Percentiles rank a stretch among this genome's conserved stretches.
These are phyloP conservation scores for Kwoniella sp. DNA, from an alignment of 768 basidiomycete genomes.

Conservation along the genomic window DNA sequence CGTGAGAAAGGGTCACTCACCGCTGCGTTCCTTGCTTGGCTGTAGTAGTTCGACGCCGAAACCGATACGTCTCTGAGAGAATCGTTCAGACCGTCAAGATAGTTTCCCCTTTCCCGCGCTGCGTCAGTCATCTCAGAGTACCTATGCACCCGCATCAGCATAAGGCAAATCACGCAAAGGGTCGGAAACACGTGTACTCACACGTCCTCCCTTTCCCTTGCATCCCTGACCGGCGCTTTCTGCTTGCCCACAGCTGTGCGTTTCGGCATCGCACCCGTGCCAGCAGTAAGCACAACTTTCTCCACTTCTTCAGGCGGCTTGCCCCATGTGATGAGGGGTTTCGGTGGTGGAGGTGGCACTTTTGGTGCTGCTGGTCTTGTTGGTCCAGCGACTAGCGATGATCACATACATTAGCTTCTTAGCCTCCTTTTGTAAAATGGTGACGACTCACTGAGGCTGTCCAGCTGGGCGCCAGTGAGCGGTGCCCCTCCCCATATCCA, in stretches of 20 bases:
- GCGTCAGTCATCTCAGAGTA: slow-evolving; percentile 54
- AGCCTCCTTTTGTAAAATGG: background rate
- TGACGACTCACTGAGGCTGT: slow-evolving; percentile 44
- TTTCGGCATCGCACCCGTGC: slow-evolving; percentile 30
- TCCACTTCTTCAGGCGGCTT: slow-evolving; percentile 37
- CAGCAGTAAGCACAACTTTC: slow-evolving; percentile 25
- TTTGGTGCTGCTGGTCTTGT: slow-evolving; percentile 48
- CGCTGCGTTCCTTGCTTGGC: slow-evolving; percentile 48
- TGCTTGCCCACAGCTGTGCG: slow-evolving; percentile 43
- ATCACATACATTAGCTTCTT: background rate
- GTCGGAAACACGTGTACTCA: slow-evolving; percentile 23
- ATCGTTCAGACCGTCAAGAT: slow-evolving; percentile 49
- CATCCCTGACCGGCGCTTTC: slow-evolving; percentile 31
- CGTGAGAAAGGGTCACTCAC: slow-evolving; percentile 30
- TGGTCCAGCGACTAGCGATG: slow-evolving; percentile 54
- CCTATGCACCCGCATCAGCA: slow-evolving; percentile 13
- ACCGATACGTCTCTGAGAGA: slow-evolving; percentile 42
- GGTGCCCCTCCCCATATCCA: slow-evolving; percentile 58
- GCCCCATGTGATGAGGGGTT: slow-evolving; percentile 54
- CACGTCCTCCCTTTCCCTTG: slow-evolving; percentile 49
- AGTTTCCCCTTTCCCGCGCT: slow-evolving; percentile 44
- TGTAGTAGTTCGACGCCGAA: slow-evolving; percentile 44
- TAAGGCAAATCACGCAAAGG: background rate
- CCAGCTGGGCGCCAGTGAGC: slow-evolving; percentile 55
- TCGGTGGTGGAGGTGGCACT: slow-evolving; percentile 40